These are phyloP conservation scores for Candida mattraensis DNA, from an alignment of 805 yeast genomes.

Conservation along the genomic window DNA sequence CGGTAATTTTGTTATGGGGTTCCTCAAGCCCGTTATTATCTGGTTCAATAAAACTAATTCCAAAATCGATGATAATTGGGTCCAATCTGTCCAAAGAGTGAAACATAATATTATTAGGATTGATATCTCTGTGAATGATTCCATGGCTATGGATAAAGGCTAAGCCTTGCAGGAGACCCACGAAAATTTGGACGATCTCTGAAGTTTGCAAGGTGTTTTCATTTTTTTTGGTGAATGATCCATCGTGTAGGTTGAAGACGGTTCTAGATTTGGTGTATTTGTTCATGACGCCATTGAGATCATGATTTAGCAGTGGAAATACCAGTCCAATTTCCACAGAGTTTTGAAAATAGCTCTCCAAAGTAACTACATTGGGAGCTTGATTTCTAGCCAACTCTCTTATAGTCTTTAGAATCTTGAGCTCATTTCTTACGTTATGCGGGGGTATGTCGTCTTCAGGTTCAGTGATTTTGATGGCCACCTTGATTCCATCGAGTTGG, in stretches of 20 bases:
- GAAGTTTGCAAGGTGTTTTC: slow-evolving; percentile 17
- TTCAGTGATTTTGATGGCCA: slow-evolving; percentile 49
- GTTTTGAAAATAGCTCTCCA: slow-evolving; percentile 17
- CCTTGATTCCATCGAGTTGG: slow-evolving; percentile 12
- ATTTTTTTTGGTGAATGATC: slow-evolving; percentile 8
- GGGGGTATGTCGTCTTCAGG: slow-evolving; percentile 55
- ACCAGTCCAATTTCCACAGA: slow-evolving; percentile 40
- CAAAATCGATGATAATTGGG: slow-evolving; percentile 43
- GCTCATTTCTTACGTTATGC: slow-evolving; percentile 49
- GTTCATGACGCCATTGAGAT: slow-evolving; percentile 37
- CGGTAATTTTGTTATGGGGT: slow-evolving; percentile 42
- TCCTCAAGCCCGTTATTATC: slow-evolving; percentile 74
- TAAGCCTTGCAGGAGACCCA: slow-evolving; percentile 46
- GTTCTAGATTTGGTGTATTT: slow-evolving; percentile 34
- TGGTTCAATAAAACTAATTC: slow-evolving; percentile 36
- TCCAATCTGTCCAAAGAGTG: slow-evolving; percentile 20
- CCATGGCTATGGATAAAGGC: slow-evolving; percentile 67
- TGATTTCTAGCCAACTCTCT: slow-evolving; percentile 12
- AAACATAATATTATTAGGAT: slow-evolving; percentile 62
- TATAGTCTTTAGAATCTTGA: slow-evolving; percentile 41
- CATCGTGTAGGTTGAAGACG: slow-evolving; percentile 18
- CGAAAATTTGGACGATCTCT: slow-evolving; percentile 33
- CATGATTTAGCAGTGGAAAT: slow-evolving; percentile 40
- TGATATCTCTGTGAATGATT: slow-evolving; percentile 70
- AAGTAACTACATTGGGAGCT: slow-evolving; percentile 16